Percentiles rank a stretch among this genome's conserved stretches.
Evolutionary conservation across 2,329 filamentous ascomycete genomes (phyloP).

Genomic region (Emericellopsis atlantica): DNA sequence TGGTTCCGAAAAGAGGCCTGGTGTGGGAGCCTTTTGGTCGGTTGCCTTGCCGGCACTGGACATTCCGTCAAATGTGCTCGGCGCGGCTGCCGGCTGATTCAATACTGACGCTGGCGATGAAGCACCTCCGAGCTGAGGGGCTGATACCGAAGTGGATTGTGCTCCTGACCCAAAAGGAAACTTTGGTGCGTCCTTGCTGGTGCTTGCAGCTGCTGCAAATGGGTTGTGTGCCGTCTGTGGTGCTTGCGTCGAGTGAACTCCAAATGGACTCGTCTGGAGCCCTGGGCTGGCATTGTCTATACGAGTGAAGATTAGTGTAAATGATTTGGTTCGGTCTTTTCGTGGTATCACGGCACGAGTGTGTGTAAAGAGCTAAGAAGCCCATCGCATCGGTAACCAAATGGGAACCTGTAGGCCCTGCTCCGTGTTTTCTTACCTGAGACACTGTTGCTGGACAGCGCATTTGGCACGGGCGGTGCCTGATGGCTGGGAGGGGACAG

Average conservation of each 20-base stretch:
- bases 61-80: too few species aligned
- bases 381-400: background rate
- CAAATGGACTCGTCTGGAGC: background rate
- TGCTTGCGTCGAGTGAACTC: background rate
- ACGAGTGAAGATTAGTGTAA: conserved; percentile 1
- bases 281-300: background rate
- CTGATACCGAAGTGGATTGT: background rate
- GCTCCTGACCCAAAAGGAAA: background rate
- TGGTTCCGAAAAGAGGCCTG: too few species aligned
- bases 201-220: background rate
- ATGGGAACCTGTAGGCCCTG: background rate
- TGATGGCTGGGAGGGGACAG: background rate
- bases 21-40: too few species aligned
- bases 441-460: background rate
- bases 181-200: background rate
- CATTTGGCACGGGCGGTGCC: too few species aligned
- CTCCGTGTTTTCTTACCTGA: conserved; percentile 1
- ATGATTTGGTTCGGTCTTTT: background rate
- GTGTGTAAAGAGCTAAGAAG: too few species aligned
- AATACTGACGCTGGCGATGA: background rate
- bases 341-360: too few species aligned
- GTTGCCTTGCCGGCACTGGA: too few species aligned
- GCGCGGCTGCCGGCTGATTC: too few species aligned
- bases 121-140: background rate
- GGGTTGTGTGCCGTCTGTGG: background rate